Evolutionary conservation across 768 basidiomycete genomes (phyloP).

Genomic region (Wakefieldia striispora): DNA sequence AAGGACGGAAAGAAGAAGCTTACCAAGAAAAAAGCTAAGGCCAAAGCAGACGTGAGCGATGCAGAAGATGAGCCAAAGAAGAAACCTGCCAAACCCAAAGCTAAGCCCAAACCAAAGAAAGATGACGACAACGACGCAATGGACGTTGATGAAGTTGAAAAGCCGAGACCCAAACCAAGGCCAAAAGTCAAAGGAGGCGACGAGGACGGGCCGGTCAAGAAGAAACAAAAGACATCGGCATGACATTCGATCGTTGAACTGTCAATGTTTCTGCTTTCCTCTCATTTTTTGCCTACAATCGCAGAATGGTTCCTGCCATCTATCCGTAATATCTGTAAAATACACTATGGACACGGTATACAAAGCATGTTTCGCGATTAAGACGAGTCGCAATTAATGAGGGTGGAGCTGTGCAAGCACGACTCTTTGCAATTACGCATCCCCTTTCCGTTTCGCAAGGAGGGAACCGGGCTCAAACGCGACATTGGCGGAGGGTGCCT

Average conservation of each 20-base stretch:
- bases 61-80: slow-evolving; percentile 47
- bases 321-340: slow-evolving; percentile 19
- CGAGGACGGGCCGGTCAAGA: slow-evolving; percentile 63
- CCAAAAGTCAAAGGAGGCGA: slow-evolving; percentile 34
- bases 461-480: slow-evolving; percentile 78
- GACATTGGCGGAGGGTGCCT: slow-evolving; percentile 33
- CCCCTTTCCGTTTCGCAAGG: slow-evolving; percentile 52
- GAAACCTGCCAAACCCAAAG: slow-evolving; percentile 44
- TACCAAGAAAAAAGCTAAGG: slow-evolving; percentile 45
- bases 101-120: slow-evolving; percentile 39
- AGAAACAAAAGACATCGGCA: slow-evolving; percentile 64
- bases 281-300: background rate
- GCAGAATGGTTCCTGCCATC: slow-evolving; percentile 1
- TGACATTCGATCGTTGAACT: slow-evolving; percentile 15
- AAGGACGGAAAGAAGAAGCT: slow-evolving; percentile 37
- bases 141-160: slow-evolving; percentile 46
- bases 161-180: slow-evolving; percentile 39
- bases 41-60: slow-evolving; percentile 41
- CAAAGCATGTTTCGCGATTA: slow-evolving; percentile 6
- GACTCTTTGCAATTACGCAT: slow-evolving; percentile 5
- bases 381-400: slow-evolving; percentile 6
- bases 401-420: background rate
- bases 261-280: background rate
- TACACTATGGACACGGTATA: slow-evolving; percentile 20
- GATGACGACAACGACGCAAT: slow-evolving; percentile 47